Percentiles rank a stretch among this genome's conserved stretches.
Conservation (phyloP, 768 basidiomycete genomes). For the Panaeolus papilionaceus region DNA sequence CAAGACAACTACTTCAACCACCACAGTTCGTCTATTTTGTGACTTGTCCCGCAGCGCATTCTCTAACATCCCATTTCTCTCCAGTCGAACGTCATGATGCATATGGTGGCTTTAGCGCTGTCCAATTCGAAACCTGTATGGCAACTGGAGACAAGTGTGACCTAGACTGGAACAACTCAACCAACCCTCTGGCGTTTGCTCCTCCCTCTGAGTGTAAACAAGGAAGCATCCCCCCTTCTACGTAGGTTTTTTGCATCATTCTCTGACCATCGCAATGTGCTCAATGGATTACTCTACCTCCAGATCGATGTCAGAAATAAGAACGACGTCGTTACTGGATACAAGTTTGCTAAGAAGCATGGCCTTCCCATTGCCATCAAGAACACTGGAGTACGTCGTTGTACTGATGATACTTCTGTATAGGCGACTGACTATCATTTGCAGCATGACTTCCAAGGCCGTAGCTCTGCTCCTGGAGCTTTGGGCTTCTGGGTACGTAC, state of each 20-base stretch:
- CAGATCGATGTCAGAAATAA: conserved; percentile 49
- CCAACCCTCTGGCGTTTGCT: conserved; percentile 33
- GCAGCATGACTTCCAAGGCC: conserved; percentile 57
- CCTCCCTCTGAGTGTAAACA: conserved; percentile 39
- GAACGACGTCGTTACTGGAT: conserved; percentile 50
- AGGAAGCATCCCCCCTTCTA: conserved; percentile 47
- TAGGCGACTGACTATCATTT: background rate
- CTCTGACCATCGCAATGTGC: background rate
- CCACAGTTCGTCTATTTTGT: conserved; percentile 23
- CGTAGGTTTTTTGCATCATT: conserved; percentile 33
- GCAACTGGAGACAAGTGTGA: conserved; percentile 49
- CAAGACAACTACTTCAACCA: conserved; percentile 29
- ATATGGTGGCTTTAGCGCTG: conserved; percentile 26
- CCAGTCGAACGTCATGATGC: conserved; percentile 26
- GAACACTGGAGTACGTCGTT: conserved; percentile 52
- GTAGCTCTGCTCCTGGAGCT: conserved; percentile 51
- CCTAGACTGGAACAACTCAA: conserved; percentile 45
- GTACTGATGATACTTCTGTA: background rate
- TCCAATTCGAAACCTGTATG: conserved; percentile 66
- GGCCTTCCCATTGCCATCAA: conserved; percentile 52
- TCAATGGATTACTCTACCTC: background rate
- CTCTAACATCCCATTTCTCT: background rate
- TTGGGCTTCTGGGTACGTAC: conserved; percentile 50
- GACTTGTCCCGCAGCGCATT: background rate
- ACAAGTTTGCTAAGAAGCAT: conserved; percentile 46